A percentile compares a stretch with the other conserved stretches of the same genome.
phyloP scores from a whole-genome alignment of 2,329 filamentous ascomycete species.

The Pseudonectria buxi region DNA sequence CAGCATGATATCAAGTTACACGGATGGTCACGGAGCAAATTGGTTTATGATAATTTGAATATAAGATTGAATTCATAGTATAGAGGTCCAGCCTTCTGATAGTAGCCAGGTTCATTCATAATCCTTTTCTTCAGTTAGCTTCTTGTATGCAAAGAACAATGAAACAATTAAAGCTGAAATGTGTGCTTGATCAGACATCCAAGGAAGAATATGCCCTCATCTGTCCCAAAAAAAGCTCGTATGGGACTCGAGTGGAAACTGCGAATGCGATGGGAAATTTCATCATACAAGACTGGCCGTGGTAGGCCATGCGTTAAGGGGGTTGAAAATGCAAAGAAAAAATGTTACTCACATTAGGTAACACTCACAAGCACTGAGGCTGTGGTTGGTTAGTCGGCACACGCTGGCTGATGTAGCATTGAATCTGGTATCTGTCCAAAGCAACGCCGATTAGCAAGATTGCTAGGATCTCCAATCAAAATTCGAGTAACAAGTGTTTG shows the following conservation, averaged over 20 bases:
- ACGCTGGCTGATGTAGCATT: constrained; percentile 3
- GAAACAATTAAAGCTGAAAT: constrained; percentile 8
- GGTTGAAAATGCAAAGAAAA: constrained; percentile 7
- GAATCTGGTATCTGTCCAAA: constrained; percentile 7
- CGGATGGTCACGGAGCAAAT: too few species aligned
- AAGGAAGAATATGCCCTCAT: constrained; percentile 68
- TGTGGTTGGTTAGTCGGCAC: constrained; percentile 4
- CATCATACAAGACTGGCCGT: constrained; percentile 46
- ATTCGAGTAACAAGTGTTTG: constrained; percentile 7
- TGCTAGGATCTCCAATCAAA: constrained; percentile 2
- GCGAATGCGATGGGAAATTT: constrained; percentile 73
- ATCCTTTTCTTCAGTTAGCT: constrained; percentile 19
- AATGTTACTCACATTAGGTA: constrained; percentile 13
- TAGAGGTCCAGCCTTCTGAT: too few species aligned
- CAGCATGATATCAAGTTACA: too few species aligned
- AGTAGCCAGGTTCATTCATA: too few species aligned
- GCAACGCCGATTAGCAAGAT: constrained; percentile 15
- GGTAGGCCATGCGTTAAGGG: constrained; percentile 8
- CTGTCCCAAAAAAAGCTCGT: constrained; percentile 59
- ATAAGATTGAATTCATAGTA: too few species aligned
- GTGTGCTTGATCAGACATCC: constrained; percentile 59
- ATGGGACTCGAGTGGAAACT: constrained; percentile 78
- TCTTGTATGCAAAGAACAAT: constrained; percentile 2
- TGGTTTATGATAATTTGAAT: too few species aligned
- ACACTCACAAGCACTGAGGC: background rate